These are phyloP conservation scores for Odontarrhena argentea DNA, from an alignment of 345 rosid species.

Conservation along the genomic window DNA sequence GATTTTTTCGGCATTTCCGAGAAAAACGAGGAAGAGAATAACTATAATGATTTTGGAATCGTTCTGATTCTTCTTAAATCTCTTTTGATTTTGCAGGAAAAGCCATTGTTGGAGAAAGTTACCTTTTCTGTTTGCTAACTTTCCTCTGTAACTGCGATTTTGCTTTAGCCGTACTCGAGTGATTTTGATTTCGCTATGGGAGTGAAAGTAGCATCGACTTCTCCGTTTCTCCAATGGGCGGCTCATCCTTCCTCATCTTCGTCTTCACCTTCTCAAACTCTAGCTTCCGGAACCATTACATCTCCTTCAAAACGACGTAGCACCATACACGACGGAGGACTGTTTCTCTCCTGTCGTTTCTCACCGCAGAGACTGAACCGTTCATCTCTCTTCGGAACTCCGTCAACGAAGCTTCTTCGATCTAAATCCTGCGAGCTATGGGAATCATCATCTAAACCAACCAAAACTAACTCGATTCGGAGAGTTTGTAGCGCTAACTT, in stretches of 20 bases:
- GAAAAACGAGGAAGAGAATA: background rate
- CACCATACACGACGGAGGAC: constrained; percentile 31
- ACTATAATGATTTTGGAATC: background rate
- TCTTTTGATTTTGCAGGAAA: background rate
- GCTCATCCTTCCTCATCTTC: constrained; percentile 52
- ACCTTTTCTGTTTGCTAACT: too few relatives aligned
- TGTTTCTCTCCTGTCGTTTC: constrained; percentile 41
- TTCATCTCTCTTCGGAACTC: constrained; percentile 51
- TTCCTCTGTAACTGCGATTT: background rate
- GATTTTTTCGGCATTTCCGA: constrained; percentile 1
- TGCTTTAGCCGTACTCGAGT: background rate
- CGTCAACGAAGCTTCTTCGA: constrained; percentile 43
- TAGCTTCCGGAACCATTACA: constrained; percentile 57
- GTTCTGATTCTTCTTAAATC: too few relatives aligned
- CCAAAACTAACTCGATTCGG: constrained; percentile 30
- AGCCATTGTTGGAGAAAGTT: constrained; percentile 17
- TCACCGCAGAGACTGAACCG: constrained; percentile 48
- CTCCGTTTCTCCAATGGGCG: constrained; percentile 60
- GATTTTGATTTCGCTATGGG: constrained; percentile 48
- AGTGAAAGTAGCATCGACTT: constrained; percentile 57
- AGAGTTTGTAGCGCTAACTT: constrained; percentile 64
- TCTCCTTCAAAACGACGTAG: constrained; percentile 62
- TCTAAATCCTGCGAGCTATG: constrained; percentile 53
- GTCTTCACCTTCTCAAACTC: constrained; percentile 62
- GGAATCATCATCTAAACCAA: constrained; percentile 41